Percentiles rank a stretch among this genome's conserved stretches.
These are phyloP conservation scores for Syzygium jambos DNA, from an alignment of 345 rosid genomes.

Conservation along the genomic window DNA sequence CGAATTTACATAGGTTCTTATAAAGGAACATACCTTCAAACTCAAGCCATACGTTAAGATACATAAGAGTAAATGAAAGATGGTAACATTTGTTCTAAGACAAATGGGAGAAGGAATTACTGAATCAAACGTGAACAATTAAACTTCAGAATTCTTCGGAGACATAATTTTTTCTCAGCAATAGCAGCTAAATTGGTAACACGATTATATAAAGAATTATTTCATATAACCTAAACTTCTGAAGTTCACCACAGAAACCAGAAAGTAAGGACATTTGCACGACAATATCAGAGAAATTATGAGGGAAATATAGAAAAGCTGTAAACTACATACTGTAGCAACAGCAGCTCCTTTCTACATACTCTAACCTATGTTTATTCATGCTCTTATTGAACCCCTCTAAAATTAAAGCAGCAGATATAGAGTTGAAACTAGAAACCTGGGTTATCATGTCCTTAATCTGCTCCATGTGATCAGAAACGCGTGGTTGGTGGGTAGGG, in stretches of 20 bases:
- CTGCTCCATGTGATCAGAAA: conserved; percentile 69
- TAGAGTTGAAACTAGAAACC: conserved; percentile 22
- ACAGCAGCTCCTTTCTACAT: not conserved
- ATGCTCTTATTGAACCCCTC: not conserved
- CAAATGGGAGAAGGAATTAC: not conserved
- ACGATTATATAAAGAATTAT: not conserved
- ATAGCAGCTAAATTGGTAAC: not conserved
- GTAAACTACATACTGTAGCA: not conserved
- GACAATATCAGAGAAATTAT: not conserved
- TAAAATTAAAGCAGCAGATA: not conserved
- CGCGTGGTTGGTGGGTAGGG: conserved; percentile 79
- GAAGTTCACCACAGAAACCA: not conserved
- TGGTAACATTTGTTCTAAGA: not conserved
- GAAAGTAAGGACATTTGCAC: not conserved
- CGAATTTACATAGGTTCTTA: not conserved
- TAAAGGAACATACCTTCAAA: not conserved
- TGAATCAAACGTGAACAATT: not conserved
- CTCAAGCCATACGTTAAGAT: not conserved
- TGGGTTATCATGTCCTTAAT: conserved; percentile 59
- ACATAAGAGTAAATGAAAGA: not conserved
- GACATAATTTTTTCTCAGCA: not conserved
- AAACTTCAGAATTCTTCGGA: not conserved
- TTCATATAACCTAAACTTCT: not conserved
- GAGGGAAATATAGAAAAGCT: not conserved
- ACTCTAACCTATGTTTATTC: not conserved